These are phyloP conservation scores for Colletotrichum trifolii DNA, from an alignment of 2,329 filamentous ascomycete genomes.

Conservation along the genomic window DNA sequence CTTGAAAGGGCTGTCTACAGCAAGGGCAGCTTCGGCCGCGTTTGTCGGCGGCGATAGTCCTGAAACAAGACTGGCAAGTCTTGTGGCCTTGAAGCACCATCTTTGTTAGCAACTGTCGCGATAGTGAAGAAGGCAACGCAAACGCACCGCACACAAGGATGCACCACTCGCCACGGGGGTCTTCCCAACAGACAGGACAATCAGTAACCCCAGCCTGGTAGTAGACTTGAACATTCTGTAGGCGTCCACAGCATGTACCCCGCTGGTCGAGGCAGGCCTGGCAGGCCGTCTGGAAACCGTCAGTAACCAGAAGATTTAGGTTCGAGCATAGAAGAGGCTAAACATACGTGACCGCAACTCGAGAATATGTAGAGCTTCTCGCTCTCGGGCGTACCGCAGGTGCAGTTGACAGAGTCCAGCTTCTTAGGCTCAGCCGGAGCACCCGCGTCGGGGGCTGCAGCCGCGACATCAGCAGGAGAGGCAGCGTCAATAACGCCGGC, in stretches of 20 bases:
- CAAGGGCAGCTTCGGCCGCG: neutral
- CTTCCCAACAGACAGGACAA: neutral
- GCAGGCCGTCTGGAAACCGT: neutral
- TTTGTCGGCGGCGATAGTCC: neutral
- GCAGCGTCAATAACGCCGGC: neutral
- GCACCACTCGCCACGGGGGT: neutral
- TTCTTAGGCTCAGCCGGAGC: neutral
- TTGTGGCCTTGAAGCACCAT: neutral
- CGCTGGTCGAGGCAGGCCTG: slow-evolving; percentile 3
- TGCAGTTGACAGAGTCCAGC: slow-evolving; percentile 1
- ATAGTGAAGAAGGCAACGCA: neutral
- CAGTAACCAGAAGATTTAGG: neutral
- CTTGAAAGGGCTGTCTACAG: slow-evolving; percentile 5
- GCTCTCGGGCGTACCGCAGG: neutral
- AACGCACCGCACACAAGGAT: slow-evolving; percentile 2
- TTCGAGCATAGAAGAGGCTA: neutral
- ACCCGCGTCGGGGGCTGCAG: neutral
- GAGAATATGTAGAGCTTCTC: slow-evolving; percentile 7
- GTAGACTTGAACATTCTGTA: slow-evolving; percentile 6
- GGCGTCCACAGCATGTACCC: slow-evolving; percentile 6
- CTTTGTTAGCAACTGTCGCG: neutral
- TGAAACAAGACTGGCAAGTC: slow-evolving; percentile 3
- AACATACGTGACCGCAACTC: slow-evolving; percentile 7
- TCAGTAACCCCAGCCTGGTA: slow-evolving; percentile 4
- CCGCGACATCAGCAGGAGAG: neutral